phyloP scores from a whole-genome alignment of 306 rosid genomes.

The Vicia faba region DNA sequence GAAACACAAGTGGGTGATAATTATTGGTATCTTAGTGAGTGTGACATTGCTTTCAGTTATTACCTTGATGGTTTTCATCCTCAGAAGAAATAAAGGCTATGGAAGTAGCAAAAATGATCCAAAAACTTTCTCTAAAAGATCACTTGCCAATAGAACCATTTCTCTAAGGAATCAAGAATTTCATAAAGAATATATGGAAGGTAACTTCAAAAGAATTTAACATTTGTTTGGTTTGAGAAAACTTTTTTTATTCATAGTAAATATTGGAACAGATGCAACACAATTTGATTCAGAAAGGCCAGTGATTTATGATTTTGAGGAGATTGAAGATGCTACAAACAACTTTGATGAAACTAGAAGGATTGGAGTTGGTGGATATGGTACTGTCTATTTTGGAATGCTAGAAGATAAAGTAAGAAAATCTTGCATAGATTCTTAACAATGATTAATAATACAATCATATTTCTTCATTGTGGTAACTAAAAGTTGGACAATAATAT shows the following conservation, averaged over 20 bases:
- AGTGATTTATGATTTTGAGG: constrained; percentile 53
- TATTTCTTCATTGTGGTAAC: neutral
- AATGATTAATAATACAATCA: neutral
- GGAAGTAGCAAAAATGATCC: constrained; percentile 37
- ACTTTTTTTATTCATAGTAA: neutral
- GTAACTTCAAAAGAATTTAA: constrained; percentile 43
- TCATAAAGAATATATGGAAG: constrained; percentile 47
- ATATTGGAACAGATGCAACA: constrained; percentile 48
- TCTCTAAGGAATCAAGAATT: constrained; percentile 41
- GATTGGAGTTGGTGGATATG: constrained; percentile 88
- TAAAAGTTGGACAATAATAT: constrained; percentile 22
- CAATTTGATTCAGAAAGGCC: constrained; percentile 69
- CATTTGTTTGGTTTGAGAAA: neutral
- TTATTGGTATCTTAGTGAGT: constrained; percentile 44
- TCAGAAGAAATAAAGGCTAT: constrained; percentile 39
- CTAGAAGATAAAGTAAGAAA: constrained; percentile 60
- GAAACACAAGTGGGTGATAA: constrained; percentile 39
- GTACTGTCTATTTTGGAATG: constrained; percentile 69
- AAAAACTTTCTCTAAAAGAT: constrained; percentile 42
- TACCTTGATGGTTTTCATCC: constrained; percentile 40
- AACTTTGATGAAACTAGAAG: constrained; percentile 59
- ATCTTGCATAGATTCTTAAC: constrained; percentile 17
- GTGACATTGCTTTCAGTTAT: constrained; percentile 53
- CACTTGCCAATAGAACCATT: constrained; percentile 40
- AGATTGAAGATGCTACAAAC: constrained; percentile 70